Conservation (phyloP, 352 stramenopile species). For the Pythium biforme region DNA sequence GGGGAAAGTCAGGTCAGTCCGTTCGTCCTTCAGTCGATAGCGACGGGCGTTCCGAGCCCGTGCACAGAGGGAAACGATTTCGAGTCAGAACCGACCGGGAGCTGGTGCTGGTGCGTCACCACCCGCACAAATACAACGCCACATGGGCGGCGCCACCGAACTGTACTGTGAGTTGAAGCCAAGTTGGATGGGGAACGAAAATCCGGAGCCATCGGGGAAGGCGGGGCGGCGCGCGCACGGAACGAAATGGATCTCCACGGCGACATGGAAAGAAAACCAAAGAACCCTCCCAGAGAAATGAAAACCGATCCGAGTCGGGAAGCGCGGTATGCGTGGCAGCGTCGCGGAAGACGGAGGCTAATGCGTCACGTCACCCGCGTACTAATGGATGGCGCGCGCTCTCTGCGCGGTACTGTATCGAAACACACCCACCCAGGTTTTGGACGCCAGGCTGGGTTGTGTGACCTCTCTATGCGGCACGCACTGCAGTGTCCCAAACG, state of each 20-base stretch:
- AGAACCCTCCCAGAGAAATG: background rate
- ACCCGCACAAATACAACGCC: background rate
- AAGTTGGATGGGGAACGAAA: background rate
- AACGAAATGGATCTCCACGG: no score
- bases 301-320: background rate
- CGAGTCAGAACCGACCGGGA: conserved; percentile 2
- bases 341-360: background rate
- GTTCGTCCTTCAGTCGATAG: background rate
- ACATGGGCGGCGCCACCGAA: conserved; percentile 8
- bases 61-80: background rate
- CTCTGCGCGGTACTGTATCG: no score
- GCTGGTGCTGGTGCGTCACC: background rate
- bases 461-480: no score
- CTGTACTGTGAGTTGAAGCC: conserved; percentile 10
- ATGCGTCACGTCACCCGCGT: background rate
- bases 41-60: background rate
- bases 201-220: background rate
- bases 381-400: conserved; percentile 3
- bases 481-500: background rate
- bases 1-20: background rate
- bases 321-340: background rate
- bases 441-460: no score
- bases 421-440: no score
- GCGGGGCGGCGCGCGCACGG: background rate
- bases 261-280: background rate